Evolutionary conservation across 176 grass and related monocot genomes (phyloP).

Genomic region (Oryza nivara): DNA sequence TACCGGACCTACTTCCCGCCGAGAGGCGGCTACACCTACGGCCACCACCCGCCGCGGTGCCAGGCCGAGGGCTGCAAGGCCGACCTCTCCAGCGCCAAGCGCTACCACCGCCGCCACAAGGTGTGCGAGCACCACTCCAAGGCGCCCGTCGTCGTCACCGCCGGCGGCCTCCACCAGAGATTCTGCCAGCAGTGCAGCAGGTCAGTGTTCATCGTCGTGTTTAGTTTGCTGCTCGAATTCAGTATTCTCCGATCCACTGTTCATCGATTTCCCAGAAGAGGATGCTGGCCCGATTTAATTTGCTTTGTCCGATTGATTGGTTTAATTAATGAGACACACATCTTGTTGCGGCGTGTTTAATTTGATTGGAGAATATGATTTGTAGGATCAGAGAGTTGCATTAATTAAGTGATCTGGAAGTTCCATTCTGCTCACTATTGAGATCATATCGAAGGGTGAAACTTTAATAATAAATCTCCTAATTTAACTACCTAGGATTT

Average conservation of each 20-base stretch:
- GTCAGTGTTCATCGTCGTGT: slow-evolving; percentile 33
- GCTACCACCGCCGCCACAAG: slow-evolving; percentile 82
- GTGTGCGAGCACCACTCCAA: slow-evolving; percentile 87
- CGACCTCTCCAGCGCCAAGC: slow-evolving; percentile 70
- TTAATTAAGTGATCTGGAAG: slow-evolving; percentile 16
- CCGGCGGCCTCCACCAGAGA: slow-evolving; percentile 68
- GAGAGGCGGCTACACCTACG: slow-evolving; percentile 53
- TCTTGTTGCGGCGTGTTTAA: background rate
- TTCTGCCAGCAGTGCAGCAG: slow-evolving; percentile 94
- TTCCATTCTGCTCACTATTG: slow-evolving; percentile 18
- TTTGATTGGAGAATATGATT: background rate
- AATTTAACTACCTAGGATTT: background rate
- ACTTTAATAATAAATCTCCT: background rate
- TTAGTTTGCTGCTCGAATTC: background rate
- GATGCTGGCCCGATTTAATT: background rate
- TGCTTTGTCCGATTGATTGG: background rate
- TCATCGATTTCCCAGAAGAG: background rate
- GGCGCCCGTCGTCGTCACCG: slow-evolving; percentile 63
- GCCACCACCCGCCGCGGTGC: slow-evolving; percentile 71
- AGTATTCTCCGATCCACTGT: background rate
- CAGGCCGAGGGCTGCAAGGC: slow-evolving; percentile 82
- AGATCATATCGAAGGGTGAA: background rate
- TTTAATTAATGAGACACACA: slow-evolving; percentile 34
- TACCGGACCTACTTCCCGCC: slow-evolving; percentile 71
- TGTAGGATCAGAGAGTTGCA: slow-evolving; percentile 5